Conservation (phyloP, 768 basidiomycete species). For the Boletus rubescentipes region DNA sequence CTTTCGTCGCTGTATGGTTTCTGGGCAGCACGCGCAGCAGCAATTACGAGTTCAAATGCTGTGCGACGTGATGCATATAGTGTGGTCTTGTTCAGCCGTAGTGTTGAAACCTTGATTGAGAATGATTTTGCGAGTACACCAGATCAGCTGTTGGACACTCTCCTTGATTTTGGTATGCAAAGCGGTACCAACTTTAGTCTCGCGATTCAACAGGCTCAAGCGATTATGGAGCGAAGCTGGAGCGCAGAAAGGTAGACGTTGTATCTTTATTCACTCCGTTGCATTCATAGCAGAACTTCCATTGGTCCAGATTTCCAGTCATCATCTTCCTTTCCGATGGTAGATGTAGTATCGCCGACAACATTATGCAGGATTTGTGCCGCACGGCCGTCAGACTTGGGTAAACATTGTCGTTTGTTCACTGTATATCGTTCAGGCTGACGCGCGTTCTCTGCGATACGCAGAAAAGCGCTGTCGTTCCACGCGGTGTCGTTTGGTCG, state of each 20-base stretch:
- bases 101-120: slow-evolving; percentile 22
- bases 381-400: slow-evolving; percentile 42
- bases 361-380: slow-evolving; percentile 18
- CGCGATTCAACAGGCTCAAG: too few species aligned
- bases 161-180: slow-evolving; percentile 34
- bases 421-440: neutral
- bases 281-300: neutral
- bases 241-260: slow-evolving; percentile 22
- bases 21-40: slow-evolving; percentile 51
- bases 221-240: too few species aligned
- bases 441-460: neutral
- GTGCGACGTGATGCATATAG: slow-evolving; percentile 55
- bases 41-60: slow-evolving; percentile 27
- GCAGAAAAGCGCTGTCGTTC: slow-evolving; percentile 55
- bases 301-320: slow-evolving; percentile 16
- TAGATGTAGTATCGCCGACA: slow-evolving; percentile 40
- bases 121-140: slow-evolving; percentile 51
- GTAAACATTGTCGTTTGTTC: slow-evolving; percentile 24
- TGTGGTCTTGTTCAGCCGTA: slow-evolving; percentile 46
- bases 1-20: slow-evolving; percentile 55
- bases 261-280: neutral
- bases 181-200: slow-evolving; percentile 39
- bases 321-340: slow-evolving; percentile 51
- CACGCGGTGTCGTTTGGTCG: slow-evolving; percentile 59
- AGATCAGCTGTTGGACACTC: slow-evolving; percentile 39